Base-by-base conservation (phyloP, 2,329 filamentous ascomycete species). In the Botryotinia convoluta region DNA sequence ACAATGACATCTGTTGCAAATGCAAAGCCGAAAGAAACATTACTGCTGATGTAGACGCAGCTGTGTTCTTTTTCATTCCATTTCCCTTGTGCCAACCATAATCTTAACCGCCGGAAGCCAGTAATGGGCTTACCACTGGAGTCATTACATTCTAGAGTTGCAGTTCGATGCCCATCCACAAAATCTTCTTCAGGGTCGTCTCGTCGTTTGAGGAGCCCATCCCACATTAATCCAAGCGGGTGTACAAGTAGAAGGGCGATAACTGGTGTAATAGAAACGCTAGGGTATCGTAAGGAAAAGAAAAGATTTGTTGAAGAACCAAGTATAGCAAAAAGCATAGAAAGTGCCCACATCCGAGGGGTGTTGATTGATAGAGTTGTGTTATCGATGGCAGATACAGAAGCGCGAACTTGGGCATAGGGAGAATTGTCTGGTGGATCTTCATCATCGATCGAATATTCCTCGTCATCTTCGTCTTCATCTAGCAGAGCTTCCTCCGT, bases 61-160 rank as follows among this genome's bases (percentile, higher is more conserved):
- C 91, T 93, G 81, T 96, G 93, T 81, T 96, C 93, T 81, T 96
- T 96, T 80, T 94, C 91, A 80, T 96, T 96, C 93, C 93, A 96
- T 51, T 84, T 86, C 4, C 93, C 93, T 82, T 95, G 93, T 1
- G 90, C 90, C 42, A 95, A 85, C 93, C 93, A 96, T 51, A 92
- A 84, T 64, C 92, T 89, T 73, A 91, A 80, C 6, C 86, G 85
- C 45, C 76, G 74, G 44, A 72, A 45, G 81, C 80, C 71, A n/a
- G 35, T 57, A 10, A 6, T 35, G 32, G 72, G 35, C 29, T 72
- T 73, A 18, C 32, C 57, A 37, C 67, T 57, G 37, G 42, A 64
- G 51, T 71, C 51, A 72, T 72, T 62, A 64, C 63, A 39, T 51
- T 76, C 77, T 32, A 73, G 45, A 65, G 67, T 74, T 18, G 74